Base-by-base conservation (phyloP, 208 protist species). In the Tetramitus jugosus region DNA sequence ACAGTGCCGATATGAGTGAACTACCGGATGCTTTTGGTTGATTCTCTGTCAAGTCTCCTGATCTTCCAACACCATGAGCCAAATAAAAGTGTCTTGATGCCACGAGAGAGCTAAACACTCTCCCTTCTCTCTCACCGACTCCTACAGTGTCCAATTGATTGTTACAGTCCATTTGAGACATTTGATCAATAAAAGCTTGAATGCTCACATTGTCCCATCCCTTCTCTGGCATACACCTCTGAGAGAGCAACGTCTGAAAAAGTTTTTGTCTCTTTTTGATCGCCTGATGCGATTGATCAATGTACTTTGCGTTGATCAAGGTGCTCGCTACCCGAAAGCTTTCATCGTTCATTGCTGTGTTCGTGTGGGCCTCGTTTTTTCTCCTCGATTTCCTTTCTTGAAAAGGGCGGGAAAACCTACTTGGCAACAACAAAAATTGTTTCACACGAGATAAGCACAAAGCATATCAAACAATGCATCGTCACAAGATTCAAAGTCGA, bases 1-100 rank as follows among this genome's bases (percentile, higher is more conserved):
- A 91, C 8, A 99, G 67, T 60, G 88, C 81, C 75, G 90, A 87
- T 35, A 98, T 40, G 3, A 98, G 81, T 39, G 93, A 97, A 8
- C 93, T 97, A 0, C 97, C 97, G 1, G 95, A 94, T 6, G 97
- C 96, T 83, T 99, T 99, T 8, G 97, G 97, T 85, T 99, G 96
- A 49, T 93, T 88, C 42, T 88, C 92, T 7, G 82, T 85, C 33
- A 98, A 77, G 82, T 98, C 94, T 35, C 95, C 96, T 37, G 87
- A 94, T 26, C 96, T 88, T 42, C 96, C 96, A 40, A 98, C 91
- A 49, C 96, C 96, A 83, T 99, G 96, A 29, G 86, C 79, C 53
- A 99, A 76, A 71, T 84, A 43, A 81, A 88, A 96, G 80, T 96
- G 84, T 7, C 96, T 88, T 23, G 75, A 60, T 31, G 77, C 68